Base-by-base conservation (phyloP, 805 yeast genomes). In the Zygosaccharomyces bisporus region DNA sequence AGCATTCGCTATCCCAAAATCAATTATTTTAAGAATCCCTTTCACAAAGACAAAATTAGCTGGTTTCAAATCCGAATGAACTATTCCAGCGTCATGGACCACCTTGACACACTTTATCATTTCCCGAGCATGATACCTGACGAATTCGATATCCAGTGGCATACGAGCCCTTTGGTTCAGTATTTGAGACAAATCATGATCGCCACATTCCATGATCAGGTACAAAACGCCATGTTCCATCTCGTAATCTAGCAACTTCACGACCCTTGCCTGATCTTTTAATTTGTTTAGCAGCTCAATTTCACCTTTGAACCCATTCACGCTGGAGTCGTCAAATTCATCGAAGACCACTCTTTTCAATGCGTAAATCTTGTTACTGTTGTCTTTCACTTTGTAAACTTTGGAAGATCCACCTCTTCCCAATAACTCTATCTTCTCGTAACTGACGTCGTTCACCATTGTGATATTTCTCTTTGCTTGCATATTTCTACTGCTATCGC, bases 361-460 rank as follows among this genome's bases (percentile, higher is more conserved):
- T 0, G 98, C 98, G 61, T 76, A 86, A 1, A 77, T 65, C 52
- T 75, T 78, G 48, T 79, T 79, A 38, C 73, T 74, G 77, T 69
- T 53, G 76, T 55, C 57, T 41, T 55, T 83, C 1, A 83, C 93
- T 60, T 83, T 85, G 69, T 83, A 90, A 16, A 90, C 98, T 58
- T 84, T 87, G 0, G 96, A 89, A 0, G 96, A 77, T 0, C 97
- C 98, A 19, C 97, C 98, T 61, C 85, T 77, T 4, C 97, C 98
- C 14, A 90, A 63, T 10, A 86, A 69, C 57, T 88, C 96, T 20
- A 86, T 66, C 45, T 83, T 76, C 55, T 83, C 90, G 58, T 86
- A 91, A 34, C 74, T 74, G 25, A 72, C 73, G 1, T 76, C 80
- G 60, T 88, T 86, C 1, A 83, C 75, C 6, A 56, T 53, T 4